Percentiles rank a stretch among this genome's conserved stretches.
Conservation (phyloP, 768 basidiomycete genomes). For the Sistotremastrum suecicum region DNA sequence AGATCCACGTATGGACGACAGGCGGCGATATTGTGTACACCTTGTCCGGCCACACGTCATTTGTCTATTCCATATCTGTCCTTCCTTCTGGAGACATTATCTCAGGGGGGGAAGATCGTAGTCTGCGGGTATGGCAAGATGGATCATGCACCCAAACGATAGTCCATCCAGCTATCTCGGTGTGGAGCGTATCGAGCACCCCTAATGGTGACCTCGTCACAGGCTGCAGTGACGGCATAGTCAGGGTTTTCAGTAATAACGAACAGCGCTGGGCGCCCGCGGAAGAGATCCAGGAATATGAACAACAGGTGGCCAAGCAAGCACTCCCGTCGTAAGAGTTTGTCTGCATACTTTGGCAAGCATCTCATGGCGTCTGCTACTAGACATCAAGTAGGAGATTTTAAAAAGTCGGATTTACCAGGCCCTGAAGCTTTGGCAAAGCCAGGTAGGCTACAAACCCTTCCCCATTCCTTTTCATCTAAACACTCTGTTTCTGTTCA, state of each 20-base stretch:
- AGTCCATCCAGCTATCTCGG: constrained; percentile 90
- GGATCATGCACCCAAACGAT: constrained; percentile 83
- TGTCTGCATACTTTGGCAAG: neutral
- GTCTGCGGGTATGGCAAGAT: constrained; percentile 84
- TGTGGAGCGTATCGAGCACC: constrained; percentile 84
- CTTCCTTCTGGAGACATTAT: constrained; percentile 74
- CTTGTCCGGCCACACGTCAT: constrained; percentile 91
- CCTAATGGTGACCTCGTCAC: constrained; percentile 88
- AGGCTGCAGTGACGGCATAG: constrained; percentile 76
- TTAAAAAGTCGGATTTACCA: constrained; percentile 84
- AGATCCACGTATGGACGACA: constrained; percentile 86
- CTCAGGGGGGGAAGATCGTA: constrained; percentile 90
- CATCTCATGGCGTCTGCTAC: neutral
- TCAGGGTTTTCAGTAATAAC: constrained; percentile 72
- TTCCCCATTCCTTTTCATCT: neutral
- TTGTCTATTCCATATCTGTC: constrained; percentile 81
- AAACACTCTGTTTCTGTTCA: constrained; percentile 1
- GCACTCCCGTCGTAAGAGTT: constrained; percentile 47
- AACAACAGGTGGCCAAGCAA: constrained; percentile 62
- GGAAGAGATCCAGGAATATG: constrained; percentile 52
- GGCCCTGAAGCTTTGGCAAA: constrained; percentile 63
- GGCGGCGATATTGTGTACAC: constrained; percentile 64
- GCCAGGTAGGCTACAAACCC: constrained; percentile 41
- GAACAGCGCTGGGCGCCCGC: constrained; percentile 61
- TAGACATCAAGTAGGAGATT: constrained; percentile 75